phyloP scores from a whole-genome alignment of 768 basidiomycete species.

The Pleurotus eryngii region DNA sequence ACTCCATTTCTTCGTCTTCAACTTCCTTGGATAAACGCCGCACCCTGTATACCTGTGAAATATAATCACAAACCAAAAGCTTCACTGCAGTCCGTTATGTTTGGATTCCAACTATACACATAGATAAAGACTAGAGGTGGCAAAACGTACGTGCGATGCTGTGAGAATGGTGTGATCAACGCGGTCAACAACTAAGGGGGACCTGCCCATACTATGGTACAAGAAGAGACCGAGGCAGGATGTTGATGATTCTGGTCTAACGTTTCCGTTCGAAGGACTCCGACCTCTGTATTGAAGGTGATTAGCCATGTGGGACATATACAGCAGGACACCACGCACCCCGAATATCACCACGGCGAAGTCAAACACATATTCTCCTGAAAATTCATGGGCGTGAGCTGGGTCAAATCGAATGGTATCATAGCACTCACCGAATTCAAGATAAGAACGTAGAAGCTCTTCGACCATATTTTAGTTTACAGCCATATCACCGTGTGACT shows the following conservation, averaged over 20 bases:
- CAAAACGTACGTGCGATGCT: not conserved
- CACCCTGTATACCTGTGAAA: constrained; percentile 14
- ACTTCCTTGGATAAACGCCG: constrained; percentile 79
- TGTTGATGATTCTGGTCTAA: not conserved
- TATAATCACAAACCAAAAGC: not conserved
- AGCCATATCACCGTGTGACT: not conserved
- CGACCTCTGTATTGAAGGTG: constrained; percentile 48
- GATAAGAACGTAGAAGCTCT: constrained; percentile 76
- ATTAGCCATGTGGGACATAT: not conserved
- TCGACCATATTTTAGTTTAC: not conserved
- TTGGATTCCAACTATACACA: not conserved
- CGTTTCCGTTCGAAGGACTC: constrained; percentile 66
- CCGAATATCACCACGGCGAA: constrained; percentile 83
- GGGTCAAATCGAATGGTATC: not conserved
- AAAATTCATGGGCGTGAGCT: constrained; percentile 7
- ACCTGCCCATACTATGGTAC: constrained; percentile 8
- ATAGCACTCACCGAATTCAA: constrained; percentile 68
- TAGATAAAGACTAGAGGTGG: constrained; percentile 1
- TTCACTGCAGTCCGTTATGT: not conserved
- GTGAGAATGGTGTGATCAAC: not conserved
- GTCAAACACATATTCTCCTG: constrained; percentile 85
- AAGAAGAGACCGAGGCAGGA: constrained; percentile 4
- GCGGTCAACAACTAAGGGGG: not conserved
- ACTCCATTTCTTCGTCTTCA: constrained; percentile 97
- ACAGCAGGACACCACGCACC: constrained; percentile 40